A percentile compares a stretch with the other conserved stretches of the same genome.
These are phyloP conservation scores for Paramarasmius palmivorus DNA, from an alignment of 1,284 basidiomycete species.

Conservation along the genomic window DNA sequence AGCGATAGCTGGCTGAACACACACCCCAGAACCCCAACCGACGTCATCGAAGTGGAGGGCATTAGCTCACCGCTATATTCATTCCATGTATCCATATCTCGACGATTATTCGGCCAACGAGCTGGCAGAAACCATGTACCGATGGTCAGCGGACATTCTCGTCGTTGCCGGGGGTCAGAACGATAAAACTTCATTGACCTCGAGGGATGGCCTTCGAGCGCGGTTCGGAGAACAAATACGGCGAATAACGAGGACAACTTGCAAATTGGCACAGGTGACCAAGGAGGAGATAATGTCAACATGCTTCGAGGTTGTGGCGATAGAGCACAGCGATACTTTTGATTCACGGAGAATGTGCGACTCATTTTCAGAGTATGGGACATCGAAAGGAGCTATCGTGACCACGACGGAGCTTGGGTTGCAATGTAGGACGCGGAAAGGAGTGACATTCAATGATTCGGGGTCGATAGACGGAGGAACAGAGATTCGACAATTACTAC, in stretches of 20 bases:
- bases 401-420: slow-evolving; percentile 73
- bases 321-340: slow-evolving; percentile 52
- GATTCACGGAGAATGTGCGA: slow-evolving; percentile 60
- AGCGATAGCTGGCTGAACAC: slow-evolving; percentile 12
- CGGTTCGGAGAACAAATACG: slow-evolving; percentile 60
- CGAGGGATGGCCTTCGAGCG: slow-evolving; percentile 44
- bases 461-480: slow-evolving; percentile 36
- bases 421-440: slow-evolving; percentile 57
- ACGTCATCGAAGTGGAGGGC: slow-evolving; percentile 75
- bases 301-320: slow-evolving; percentile 64
- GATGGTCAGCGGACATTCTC: slow-evolving; percentile 69
- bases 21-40: slow-evolving; percentile 64
- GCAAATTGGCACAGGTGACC: slow-evolving; percentile 57
- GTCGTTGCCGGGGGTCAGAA: slow-evolving; percentile 55
- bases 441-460: slow-evolving; percentile 25
- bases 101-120: slow-evolving; percentile 65
- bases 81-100: slow-evolving; percentile 64
- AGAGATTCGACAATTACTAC: slow-evolving; percentile 60
- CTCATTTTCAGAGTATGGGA: slow-evolving; percentile 63
- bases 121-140: slow-evolving; percentile 67
- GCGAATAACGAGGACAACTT: slow-evolving; percentile 61
- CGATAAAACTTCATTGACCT: slow-evolving; percentile 33
- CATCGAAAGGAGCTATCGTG: slow-evolving; percentile 50
- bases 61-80: slow-evolving; percentile 66
- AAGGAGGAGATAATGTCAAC: slow-evolving; percentile 74